Evolutionary conservation across 2,329 filamentous ascomycete genomes (phyloP), one percentile per base, ranked within the genome.

Genomic region (Piedraia hortae): DNA sequence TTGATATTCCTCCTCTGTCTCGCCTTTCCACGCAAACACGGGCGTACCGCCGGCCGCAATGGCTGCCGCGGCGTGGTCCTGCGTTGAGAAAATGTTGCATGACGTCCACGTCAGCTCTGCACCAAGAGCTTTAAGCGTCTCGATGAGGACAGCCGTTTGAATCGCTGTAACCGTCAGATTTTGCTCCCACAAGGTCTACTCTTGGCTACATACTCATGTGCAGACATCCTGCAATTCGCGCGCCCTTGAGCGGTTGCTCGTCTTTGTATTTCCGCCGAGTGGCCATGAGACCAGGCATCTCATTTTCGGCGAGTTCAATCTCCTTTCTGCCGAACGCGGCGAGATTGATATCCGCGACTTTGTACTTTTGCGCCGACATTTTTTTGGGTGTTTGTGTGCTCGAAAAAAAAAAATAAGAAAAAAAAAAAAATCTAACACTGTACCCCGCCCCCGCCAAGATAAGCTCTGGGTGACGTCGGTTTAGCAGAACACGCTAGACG

Each of bases 31-130:
- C 40, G 65, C 65, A 44, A 71, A 71, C 41, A 97, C 82, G 42
- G 82, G 80, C 34, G 88, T 71, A 50, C 82, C 85, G 24, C 67
- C 59, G 26, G 82, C 85, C 38, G 85, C 85, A 55, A 97, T 91
- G 50, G 85, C 85, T 36, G 85, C 80, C 24, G 85, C 85, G 42
- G 85, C 85, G 56, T 93, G 82, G 57, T 93, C 85, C 56, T 91
- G 82, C 41, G 82, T 93, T 50, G 73, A 85, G 71, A 91, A 97
- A 55, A 97, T 93, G 67, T 97, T 93, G 72, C 85, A 97, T 41
- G 73, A 85, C 30, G 82, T 73, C 85, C 85, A 93, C 47, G 85
- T 97, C 42, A 93, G 73, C 65, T 93, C 85, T 43, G 85, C 85
- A 56, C 85, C 85, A 43, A 97, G 77, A 38, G 70, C 59, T 43